A percentile compares a stretch with the other conserved stretches of the same genome.
These are phyloP conservation scores for Jamesozyma lodderae DNA, from an alignment of 805 yeast species.

Conservation along the genomic window DNA sequence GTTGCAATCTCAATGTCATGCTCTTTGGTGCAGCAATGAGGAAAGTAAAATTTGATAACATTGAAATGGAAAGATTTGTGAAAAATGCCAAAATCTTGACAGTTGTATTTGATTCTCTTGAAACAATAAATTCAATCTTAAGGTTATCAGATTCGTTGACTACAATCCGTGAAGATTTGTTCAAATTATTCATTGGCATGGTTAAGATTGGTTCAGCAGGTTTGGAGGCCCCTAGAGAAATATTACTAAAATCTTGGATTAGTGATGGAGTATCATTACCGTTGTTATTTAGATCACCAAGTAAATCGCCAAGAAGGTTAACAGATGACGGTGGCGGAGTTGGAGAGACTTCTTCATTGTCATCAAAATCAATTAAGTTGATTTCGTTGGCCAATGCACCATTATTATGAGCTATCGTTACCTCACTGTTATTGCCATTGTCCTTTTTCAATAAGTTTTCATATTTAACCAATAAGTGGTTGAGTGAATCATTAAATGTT, in stretches of 20 bases:
- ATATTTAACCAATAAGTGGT: slow-evolving; percentile 56
- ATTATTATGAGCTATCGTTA: neutral
- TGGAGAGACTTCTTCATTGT: slow-evolving; percentile 31
- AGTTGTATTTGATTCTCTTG: slow-evolving; percentile 30
- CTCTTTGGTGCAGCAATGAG: slow-evolving; percentile 61
- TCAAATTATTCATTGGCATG: slow-evolving; percentile 13
- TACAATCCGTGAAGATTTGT: slow-evolving; percentile 13
- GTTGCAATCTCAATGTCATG: slow-evolving; percentile 45
- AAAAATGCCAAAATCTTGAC: slow-evolving; percentile 40
- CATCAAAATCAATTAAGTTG: slow-evolving; percentile 69
- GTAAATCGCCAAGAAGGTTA: slow-evolving; percentile 63
- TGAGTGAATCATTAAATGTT: slow-evolving; percentile 62
- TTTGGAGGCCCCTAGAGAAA: slow-evolving; percentile 29
- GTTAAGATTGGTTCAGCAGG: slow-evolving; percentile 7
- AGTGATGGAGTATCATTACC: slow-evolving; percentile 4
- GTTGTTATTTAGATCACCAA: slow-evolving; percentile 29
- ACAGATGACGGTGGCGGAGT: slow-evolving; percentile 20
- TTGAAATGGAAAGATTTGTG: slow-evolving; percentile 39
- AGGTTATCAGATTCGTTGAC: slow-evolving; percentile 39
- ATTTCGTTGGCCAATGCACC: slow-evolving; percentile 34
- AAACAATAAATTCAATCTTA: slow-evolving; percentile 38
- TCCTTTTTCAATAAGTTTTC: slow-evolving; percentile 54
- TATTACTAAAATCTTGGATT: slow-evolving; percentile 23
- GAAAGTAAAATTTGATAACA: slow-evolving; percentile 44
- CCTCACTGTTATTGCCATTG: slow-evolving; percentile 28